phyloP scores from a whole-genome alignment of 306 rosid species.

The Prunus armeniaca region DNA sequence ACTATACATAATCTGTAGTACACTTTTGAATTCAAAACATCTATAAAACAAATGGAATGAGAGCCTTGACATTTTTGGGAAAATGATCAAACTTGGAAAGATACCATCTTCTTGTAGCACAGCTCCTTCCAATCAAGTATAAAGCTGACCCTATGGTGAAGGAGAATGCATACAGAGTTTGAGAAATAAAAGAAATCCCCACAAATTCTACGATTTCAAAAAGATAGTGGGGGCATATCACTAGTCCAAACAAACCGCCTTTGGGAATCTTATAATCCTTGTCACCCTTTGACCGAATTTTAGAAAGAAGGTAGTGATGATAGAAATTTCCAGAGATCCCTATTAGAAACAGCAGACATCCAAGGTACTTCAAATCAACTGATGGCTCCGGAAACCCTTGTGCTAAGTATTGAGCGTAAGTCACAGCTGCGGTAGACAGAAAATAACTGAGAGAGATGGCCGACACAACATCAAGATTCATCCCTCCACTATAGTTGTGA shows the following conservation, averaged over 20 bases:
- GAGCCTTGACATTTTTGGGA: conserved; percentile 60
- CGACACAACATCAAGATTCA: conserved; percentile 45
- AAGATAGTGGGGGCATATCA: conserved; percentile 75
- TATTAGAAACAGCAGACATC: conserved; percentile 39
- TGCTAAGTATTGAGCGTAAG: conserved; percentile 52
- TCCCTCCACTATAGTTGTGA: conserved; percentile 59
- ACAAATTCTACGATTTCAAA: conserved; percentile 55
- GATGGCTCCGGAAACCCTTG: conserved; percentile 44
- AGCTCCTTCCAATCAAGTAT: conserved; percentile 70
- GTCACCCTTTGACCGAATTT: conserved; percentile 44
- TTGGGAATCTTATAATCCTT: conserved; percentile 65
- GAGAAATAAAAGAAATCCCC: conserved; percentile 67
- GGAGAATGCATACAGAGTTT: conserved; percentile 37
- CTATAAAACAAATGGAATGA: conserved; percentile 57
- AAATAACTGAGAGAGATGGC: conserved; percentile 42
- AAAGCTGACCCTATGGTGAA: conserved; percentile 40
- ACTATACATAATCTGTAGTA: too few relatives aligned
- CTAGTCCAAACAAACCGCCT: conserved; percentile 60
- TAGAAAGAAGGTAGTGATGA: conserved; percentile 67
- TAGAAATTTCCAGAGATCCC: conserved; percentile 71
- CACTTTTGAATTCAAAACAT: background rate
- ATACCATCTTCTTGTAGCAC: conserved; percentile 65
- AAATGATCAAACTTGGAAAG: conserved; percentile 70
- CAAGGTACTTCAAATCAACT: conserved; percentile 42
- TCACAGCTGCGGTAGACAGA: conserved; percentile 26